Base-by-base conservation (phyloP, 306 rosid genomes). In the Betula pendula region DNA sequence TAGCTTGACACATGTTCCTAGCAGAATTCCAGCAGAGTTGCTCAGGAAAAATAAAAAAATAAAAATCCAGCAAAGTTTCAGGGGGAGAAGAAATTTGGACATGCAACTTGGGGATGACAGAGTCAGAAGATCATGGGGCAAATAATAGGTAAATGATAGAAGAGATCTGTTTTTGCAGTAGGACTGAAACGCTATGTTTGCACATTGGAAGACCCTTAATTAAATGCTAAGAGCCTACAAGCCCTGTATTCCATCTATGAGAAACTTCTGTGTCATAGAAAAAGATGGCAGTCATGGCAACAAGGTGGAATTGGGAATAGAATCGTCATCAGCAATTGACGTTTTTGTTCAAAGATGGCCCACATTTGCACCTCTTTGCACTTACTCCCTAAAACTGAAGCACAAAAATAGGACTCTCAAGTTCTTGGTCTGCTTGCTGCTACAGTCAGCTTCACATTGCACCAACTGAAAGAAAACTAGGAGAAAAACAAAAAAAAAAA, bases 391-490 rank as follows among this genome's bases (percentile, higher is more conserved):
- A 33, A 33, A 63, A 19, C 45, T 33, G 15, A 8, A 33, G 69
- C 69, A 63, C 25, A 35, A 31, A 62, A 15, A 29, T 16, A 27
- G 11, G 43, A 31, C n/a, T 15, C 11, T 14, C 14, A 33, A 63
- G 33, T 31, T 63, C 44, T 33, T 63, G 69, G 24, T 63, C 69
- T 63, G 44, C 69, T 62, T 33, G 69, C 44, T 63, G 69, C 69
- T 8, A 55, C 3, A 63, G 24, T 63, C 69, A 63, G 44, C 43
- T 33, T 31, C 69, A 33, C 25, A 63, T 63, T 33, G 69, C 69
- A 33, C 45, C 24, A 16, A 33, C 69, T 63, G 69, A 17, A 33
- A 33, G 69, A 63, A 63, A 59, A 31, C 17, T 8, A 63, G 45
- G 45, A 20, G 24, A 8, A 24, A 16, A 16, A 4, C 3, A 4